Conservation (phyloP, 2,329 filamentous ascomycete species). For the Clarireedia hainanense region DNA sequence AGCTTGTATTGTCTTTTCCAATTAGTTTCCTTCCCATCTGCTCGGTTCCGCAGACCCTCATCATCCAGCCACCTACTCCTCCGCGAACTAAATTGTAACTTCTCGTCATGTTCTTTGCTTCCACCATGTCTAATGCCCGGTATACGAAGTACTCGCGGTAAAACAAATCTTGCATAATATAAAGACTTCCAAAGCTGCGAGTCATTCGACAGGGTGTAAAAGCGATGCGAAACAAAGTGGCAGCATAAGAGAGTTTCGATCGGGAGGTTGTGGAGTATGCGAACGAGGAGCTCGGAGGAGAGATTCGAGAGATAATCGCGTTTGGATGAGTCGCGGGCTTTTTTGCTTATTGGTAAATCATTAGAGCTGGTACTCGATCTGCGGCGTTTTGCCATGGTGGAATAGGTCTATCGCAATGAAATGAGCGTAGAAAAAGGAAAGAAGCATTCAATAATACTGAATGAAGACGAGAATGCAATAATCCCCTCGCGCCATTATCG, state of each 20-base stretch:
- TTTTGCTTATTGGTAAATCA: constrained; percentile 11
- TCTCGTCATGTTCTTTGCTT: constrained; percentile 10
- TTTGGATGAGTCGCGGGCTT: constrained; percentile 12
- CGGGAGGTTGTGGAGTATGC: constrained; percentile 72
- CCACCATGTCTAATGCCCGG: constrained; percentile 49
- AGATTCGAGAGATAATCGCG: constrained; percentile 61
- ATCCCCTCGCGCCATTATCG: constrained; percentile 1
- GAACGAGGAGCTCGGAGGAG: constrained; percentile 81
- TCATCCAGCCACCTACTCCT: constrained; percentile 41
- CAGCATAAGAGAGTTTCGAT: constrained; percentile 58
- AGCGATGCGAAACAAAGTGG: constrained; percentile 63
- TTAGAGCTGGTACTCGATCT: constrained; percentile 12
- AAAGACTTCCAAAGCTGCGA: constrained; percentile 85
- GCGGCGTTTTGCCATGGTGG: constrained; percentile 19
- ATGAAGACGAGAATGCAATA: background rate
- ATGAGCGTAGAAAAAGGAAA: background rate
- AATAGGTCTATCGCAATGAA: background rate
- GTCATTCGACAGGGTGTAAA: constrained; percentile 66
- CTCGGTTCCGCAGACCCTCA: constrained; percentile 22
- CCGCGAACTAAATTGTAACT: constrained; percentile 34
- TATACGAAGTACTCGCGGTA: constrained; percentile 69
- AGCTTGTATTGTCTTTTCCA: constrained; percentile 89
- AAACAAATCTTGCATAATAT: constrained; percentile 82
- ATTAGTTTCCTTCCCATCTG: constrained; percentile 41
- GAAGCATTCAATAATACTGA: background rate